Evolutionary conservation across 2,329 filamentous ascomycete genomes (phyloP), one percentile per base, ranked within the genome.

Genomic region (Dryadomyces quercivorus): DNA sequence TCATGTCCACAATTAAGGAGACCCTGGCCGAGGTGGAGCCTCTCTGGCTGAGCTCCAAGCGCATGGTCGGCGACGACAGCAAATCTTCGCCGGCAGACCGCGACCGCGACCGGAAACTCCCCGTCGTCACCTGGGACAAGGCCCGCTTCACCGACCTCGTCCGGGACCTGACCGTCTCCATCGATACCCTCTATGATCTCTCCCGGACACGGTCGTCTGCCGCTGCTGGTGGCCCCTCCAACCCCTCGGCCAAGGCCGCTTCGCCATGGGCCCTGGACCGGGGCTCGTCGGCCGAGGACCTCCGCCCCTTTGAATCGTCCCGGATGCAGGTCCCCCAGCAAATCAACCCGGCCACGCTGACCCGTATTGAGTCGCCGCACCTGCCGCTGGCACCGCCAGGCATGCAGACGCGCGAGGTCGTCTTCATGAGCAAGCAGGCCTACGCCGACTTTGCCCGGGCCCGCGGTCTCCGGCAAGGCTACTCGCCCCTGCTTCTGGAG

Each of bases 1-100:
- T 91, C 62, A 82, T 92, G 76, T 80, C 80, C 16, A 90, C 85
- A 51, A 89, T 91, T 64, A 88, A 88, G 64, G 86, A 89, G 61
- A 87, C 88, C 51, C 71, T 89, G 47, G 84, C 85, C 55, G 86
- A 91, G 66, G 84, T 84, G 1, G 86, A 91, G 64, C 78, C 81
- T 6, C 75, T 91, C 56, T 86, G 85, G 77, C 72, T 77, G 56
- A 81, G 76, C 62, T 81, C 78, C 12, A 79, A 77, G 61, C 70
- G 74, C 18, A 60, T 68, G 20, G 63, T 70, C 15, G 66, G 51
- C 22, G 51, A 50, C 48, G 51, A 49, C 31, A 40, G 40, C 44
- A n/a, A 43, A 13, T 12, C 20, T 4, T 26, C 26, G 16, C 20
- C 50, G n/a, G 12, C n/a, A 26, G 31, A 51, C 9, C 20, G 21